These are phyloP conservation scores for Myxozyma sirexii DNA, from an alignment of 805 yeast genomes.

Conservation along the genomic window DNA sequence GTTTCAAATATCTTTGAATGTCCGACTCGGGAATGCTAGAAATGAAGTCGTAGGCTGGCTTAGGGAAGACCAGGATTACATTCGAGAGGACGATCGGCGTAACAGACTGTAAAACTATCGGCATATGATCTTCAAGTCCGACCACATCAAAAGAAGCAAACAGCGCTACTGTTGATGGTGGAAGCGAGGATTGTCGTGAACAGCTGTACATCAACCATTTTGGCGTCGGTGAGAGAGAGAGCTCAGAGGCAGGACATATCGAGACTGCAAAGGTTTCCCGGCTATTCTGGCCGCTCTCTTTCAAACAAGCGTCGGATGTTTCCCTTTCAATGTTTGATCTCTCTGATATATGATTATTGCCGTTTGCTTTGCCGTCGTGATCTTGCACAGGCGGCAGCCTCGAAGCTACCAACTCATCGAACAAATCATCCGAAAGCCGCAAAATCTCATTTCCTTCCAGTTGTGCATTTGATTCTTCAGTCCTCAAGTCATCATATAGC, in stretches of 20 bases:
- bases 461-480: not conserved
- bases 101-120: conserved; percentile 29
- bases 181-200: conserved; percentile 8
- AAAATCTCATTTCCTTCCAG: not conserved
- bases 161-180: conserved; percentile 17
- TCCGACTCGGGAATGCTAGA: conserved; percentile 40
- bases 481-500: not conserved
- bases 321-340: not conserved
- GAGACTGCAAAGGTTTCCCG: not conserved
- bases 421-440: conserved; percentile 9
- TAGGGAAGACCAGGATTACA: conserved; percentile 50
- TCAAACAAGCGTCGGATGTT: not conserved
- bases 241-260: conserved; percentile 4
- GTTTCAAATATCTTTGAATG: conserved; percentile 42
- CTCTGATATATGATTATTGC: not conserved
- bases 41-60: conserved; percentile 51
- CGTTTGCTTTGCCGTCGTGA: not conserved
- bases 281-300: not conserved
- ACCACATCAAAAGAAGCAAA: not conserved
- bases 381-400: not conserved
- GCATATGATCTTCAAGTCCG: conserved; percentile 4
- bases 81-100: conserved; percentile 42
- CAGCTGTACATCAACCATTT: conserved; percentile 16
- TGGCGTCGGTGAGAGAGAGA: not conserved
- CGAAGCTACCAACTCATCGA: conserved; percentile 9